Base-by-base conservation (phyloP, 305 asterid species). In the Withania somnifera region DNA sequence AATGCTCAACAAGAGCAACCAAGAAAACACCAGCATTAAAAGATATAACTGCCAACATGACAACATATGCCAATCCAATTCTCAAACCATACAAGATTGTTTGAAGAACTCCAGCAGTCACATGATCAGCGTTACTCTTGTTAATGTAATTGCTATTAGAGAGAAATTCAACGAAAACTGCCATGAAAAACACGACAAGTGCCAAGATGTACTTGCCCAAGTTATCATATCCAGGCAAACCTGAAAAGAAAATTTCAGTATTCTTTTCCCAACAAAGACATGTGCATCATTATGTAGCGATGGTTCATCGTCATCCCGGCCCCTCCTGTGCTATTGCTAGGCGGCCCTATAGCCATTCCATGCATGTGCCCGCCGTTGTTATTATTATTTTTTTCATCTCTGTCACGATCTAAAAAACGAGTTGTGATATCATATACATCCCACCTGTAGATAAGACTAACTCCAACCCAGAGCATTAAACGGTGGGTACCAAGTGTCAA, bases 11-110 rank as follows among this genome's bases (percentile, higher is more conserved):
- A 34, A 94, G 52, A 26, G 95, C 97, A 4, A 84, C 93, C 2
- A 94, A 78, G 32, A 94, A 92, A 11, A 90, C 92, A 3, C 96
- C 97, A n/a, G 79, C 91, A 82, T 94, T 91, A 64, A 92, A 94
- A 7, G 95, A 93, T 95, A 94, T 94, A 30, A 93, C 86, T 13
- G 97, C 92, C 30, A 94, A 92, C 98, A 92, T 93, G 36, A 87
- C 86, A 80, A 88, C 24, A n/a, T 90, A 90, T 20, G 87, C 93
- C 79, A 90, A 15, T 10, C 91, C 87, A 3, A 85, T 68, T 81
- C 91, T 85, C 3, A 86, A 1, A 1, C 89, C 92, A 34, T 93
- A 86, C 63, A 91, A 28, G 5, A 42, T 20, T 9, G 94, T 91
- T 87, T 82, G 91, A 84, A 83, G 8, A 78, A 90, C 9, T 38